Evolutionary conservation across 2,329 filamentous ascomycete species (phyloP), one percentile per base, ranked within the genome.

Genomic region (Trichoderma polysporum): DNA sequence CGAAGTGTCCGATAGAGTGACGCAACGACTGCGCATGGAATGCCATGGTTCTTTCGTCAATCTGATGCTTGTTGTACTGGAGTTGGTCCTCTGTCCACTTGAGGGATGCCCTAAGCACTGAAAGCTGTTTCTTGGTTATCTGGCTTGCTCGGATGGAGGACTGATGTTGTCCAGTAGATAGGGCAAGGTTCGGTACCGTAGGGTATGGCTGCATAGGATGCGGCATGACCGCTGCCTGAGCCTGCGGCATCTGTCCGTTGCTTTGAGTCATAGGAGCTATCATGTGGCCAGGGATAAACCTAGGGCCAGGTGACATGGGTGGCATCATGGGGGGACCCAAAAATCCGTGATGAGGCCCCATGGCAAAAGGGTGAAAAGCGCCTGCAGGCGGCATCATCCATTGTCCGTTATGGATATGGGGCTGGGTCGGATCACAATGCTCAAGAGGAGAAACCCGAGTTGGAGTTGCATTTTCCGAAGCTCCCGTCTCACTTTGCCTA

Each of bases 81-180:
- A 89, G 75, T 70, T 90, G 86, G 68, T 86, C 83, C 69, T 88
- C 83, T 47, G 85, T 79, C 66, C 84, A 83, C 71, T 83, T 85
- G 68, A 89, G 79, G n/a, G 82, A 81, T n/a, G 74, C 71, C 47
- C 81, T 81, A 63, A 89, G 80, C 49, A 78, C 76, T 25, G 83
- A 80, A 58, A 88, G 82, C 70, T 88, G 86, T 70, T 84, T 85
- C 73, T 79, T 85, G 8, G 85, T 88, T 70, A 88, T 86, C n/a
- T 86, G 84, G 70, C 86, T 88, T 4, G 82, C 83, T 25, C 82
- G 82, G 69, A 88, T 88, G 7, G 86, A 88, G n/a, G 86, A 87
- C 27, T 84, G 79, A 2, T 83, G 85, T 13, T 83, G 81, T 49
- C 72, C 72, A 68, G 74, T 56, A 65, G 76, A 39, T 10, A 65